Base-by-base conservation (phyloP, 495 filamentous ascomycete genomes). In the Jackrogersella multiformis region DNA sequence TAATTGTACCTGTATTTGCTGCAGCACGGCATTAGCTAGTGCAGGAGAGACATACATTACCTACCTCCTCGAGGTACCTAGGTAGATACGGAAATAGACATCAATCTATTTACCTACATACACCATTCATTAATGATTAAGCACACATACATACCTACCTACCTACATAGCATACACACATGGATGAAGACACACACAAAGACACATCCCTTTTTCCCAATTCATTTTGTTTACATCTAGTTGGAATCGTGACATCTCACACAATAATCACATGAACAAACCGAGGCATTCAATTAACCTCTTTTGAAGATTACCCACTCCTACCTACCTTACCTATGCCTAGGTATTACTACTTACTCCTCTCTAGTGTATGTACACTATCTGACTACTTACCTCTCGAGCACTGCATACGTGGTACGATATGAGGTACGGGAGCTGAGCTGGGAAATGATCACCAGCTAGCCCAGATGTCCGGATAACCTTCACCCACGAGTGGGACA, bases 391-490 rank as follows among this genome's bases (percentile, higher is more conserved):
- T 36, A 34, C n/a, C 13, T 21, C 54, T 34, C 59, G 9, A 26
- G 60, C 20, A 60, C 55, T 51, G 56, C 59, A 49, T 69, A 64
- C 46, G 66, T 69, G 66, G 61, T 69, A 69, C 66, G 61, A 65
- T 65, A 61, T 60, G 61, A 69, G 38, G 61, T 69, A 61, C 66
- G 56, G 49, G 51, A 26, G 16, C 57, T 45, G 41, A 10, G 44
- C 26, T 26, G 18, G 63, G 68, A 63, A 70, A 63, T 66, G 68
- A 70, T 70, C 63, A 55, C 44, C 68, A 41, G 10, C 41, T 54
- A 66, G 68, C 66, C 66, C 53, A 70, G 68, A 70, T 58, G 68
- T 66, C 63, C 62, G 68, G 68, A 70, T 70, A 66, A 66, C 63
- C 68, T 66, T 70, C 57, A 35, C 42, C 58, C 26, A 51, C 12